Percentiles rank a stretch among this genome's conserved stretches.
These are phyloP conservation scores for Geosmithia morbida DNA, from an alignment of 2,329 filamentous ascomycete species.

Conservation along the genomic window DNA sequence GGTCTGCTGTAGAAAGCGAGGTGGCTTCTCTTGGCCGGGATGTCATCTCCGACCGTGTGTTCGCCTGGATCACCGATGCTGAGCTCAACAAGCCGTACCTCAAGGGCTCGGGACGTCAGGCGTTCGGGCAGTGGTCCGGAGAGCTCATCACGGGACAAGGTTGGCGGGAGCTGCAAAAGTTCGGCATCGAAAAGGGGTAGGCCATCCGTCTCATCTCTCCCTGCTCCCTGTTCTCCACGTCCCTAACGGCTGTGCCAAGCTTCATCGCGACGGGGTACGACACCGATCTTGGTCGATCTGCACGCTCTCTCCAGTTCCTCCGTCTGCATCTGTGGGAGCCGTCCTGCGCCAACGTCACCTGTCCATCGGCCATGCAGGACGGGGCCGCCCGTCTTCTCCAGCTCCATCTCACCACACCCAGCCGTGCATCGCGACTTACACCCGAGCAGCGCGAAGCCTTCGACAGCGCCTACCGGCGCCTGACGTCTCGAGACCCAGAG, in stretches of 20 bases:
- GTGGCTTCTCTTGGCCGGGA: slow-evolving; percentile 32
- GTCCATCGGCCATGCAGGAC: slow-evolving; percentile 54
- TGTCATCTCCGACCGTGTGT: slow-evolving; percentile 37
- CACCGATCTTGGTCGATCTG: slow-evolving; percentile 30
- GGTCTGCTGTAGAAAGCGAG: slow-evolving; percentile 23
- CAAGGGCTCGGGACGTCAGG: slow-evolving; percentile 38
- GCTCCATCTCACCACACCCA: slow-evolving; percentile 21
- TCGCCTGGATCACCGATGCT: slow-evolving; percentile 45
- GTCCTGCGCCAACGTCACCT: slow-evolving; percentile 46
- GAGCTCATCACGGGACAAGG: slow-evolving; percentile 51
- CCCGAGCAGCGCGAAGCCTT: slow-evolving; percentile 25
- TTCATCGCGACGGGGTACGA: slow-evolving; percentile 48
- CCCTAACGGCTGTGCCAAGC: slow-evolving; percentile 10
- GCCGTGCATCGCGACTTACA: slow-evolving; percentile 12
- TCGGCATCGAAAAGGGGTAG: slow-evolving; percentile 40
- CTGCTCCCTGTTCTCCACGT: neutral
- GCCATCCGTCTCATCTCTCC: too few relatives aligned
- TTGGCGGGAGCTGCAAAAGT: slow-evolving; percentile 47
- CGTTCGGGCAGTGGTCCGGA: slow-evolving; percentile 44
- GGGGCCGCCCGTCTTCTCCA: slow-evolving; percentile 39
- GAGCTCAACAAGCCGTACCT: slow-evolving; percentile 51
- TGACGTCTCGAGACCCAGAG: slow-evolving; percentile 33
- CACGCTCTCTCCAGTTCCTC: slow-evolving; percentile 45
- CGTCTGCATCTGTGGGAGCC: slow-evolving; percentile 41
- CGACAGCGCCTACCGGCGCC: slow-evolving; percentile 33